Conservation (phyloP, 2,329 filamentous ascomycete genomes). For the Cercospora sp. region DNA sequence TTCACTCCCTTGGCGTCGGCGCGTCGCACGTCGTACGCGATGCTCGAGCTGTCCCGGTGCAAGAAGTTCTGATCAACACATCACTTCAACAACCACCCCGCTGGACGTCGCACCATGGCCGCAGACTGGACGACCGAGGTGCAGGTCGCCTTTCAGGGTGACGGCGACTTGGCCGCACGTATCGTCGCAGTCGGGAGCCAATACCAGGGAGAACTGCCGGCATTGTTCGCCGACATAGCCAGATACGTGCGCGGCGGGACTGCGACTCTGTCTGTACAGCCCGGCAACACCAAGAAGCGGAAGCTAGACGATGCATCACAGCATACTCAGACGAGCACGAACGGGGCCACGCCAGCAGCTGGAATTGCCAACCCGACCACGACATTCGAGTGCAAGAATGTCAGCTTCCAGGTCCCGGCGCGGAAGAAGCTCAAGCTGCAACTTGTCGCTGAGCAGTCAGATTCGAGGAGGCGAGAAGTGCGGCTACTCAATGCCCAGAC, state of each 20-base stretch:
- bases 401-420: slow-evolving; percentile 63
- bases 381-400: slow-evolving; percentile 53
- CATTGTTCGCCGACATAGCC: slow-evolving; percentile 53
- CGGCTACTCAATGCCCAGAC: slow-evolving; percentile 34
- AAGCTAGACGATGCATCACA: slow-evolving; percentile 48
- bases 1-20: not conserved
- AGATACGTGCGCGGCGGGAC: slow-evolving; percentile 41
- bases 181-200: slow-evolving; percentile 24
- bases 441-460: slow-evolving; percentile 45
- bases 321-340: slow-evolving; percentile 11
- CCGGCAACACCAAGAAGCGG: slow-evolving; percentile 48
- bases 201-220: slow-evolving; percentile 28
- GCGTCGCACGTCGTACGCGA: not conserved
- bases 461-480: slow-evolving; percentile 32
- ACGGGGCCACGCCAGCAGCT: slow-evolving; percentile 15
- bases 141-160: slow-evolving; percentile 24
- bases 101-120: slow-evolving; percentile 1
- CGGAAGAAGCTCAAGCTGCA: slow-evolving; percentile 65
- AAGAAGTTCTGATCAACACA: not conserved
- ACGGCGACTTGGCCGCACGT: slow-evolving; percentile 21
- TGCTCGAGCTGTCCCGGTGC: not conserved
- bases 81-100: not conserved
- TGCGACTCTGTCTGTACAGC: slow-evolving; percentile 21
- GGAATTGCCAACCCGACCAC: slow-evolving; percentile 38
- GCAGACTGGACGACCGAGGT: slow-evolving; percentile 21